Base-by-base conservation (phyloP, 176 grass and related monocot species). In the Poa annua region DNA sequence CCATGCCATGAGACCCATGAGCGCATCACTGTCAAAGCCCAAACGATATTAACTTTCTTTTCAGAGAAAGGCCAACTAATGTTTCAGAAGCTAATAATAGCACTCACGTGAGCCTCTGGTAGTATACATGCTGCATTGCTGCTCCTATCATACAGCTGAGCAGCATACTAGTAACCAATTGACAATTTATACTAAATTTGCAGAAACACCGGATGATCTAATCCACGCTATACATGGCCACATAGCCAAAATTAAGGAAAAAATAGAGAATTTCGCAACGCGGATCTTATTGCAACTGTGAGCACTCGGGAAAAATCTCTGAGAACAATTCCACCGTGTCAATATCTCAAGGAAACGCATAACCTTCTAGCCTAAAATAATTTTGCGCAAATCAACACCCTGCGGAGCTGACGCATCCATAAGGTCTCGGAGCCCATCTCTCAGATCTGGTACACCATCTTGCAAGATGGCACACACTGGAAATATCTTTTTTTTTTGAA, bases 391-490 rank as follows among this genome's bases (percentile, higher is more conserved):
- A 68, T 82, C 29, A 45, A 97, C n/a, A 7, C 80, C 87, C 5
- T 80, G 85, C 7, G 62, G 65, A 47, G 92, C 94, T 42, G 35
- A 82, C n/a, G 84, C 88, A 90, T 90, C 89, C 76, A 92, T 87
- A 20, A 97, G 87, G 72, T 59, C 90, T 77, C 88, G 86, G 25
- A 92, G 86, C 45, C 89, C 94, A 70, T 68, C 55, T 90, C 87
- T 97, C 32, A 94, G 85, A 74, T 94, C 89, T 36, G 88, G 78
- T 47, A 97, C 77, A 3, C 94, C 92, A 60, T 97, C 92, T 44
- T 88, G 80, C 77, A 97, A 87, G 36, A 97, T 84, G n/a, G 94
- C 94, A 68, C 94, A 97, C 36, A 94, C 87, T 9, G 91, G 89
- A 81, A 88, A 97, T 82, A 97, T 86, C 21, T n/a, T n/a, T n/a